phyloP scores from a whole-genome alignment of 306 rosid genomes.

The Fagus sylvatica region DNA sequence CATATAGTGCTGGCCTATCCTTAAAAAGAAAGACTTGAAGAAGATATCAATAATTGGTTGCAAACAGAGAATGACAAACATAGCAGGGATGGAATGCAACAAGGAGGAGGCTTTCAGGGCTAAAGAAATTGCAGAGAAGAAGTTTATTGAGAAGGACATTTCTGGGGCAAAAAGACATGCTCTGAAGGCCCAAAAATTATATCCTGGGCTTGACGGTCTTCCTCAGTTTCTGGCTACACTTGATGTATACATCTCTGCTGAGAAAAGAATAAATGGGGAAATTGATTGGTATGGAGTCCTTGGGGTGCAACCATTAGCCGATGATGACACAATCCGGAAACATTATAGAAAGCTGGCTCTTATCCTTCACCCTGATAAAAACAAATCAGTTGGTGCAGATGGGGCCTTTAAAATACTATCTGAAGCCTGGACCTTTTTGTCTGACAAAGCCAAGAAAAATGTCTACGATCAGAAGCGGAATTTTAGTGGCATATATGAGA shows the following conservation, averaged over 20 bases:
- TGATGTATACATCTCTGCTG: slow-evolving; percentile 63
- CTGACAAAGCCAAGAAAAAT: slow-evolving; percentile 49
- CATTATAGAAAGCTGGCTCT: slow-evolving; percentile 57
- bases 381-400: slow-evolving; percentile 74
- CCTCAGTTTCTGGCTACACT: slow-evolving; percentile 53
- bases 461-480: slow-evolving; percentile 43
- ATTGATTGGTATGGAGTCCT: slow-evolving; percentile 75
- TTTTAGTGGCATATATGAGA: slow-evolving; percentile 14
- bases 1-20: slow-evolving; percentile 13
- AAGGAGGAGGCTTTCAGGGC: slow-evolving; percentile 57
- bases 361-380: slow-evolving; percentile 72
- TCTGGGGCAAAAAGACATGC: slow-evolving; percentile 61
- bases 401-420: slow-evolving; percentile 71
- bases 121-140: slow-evolving; percentile 70
- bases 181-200: slow-evolving; percentile 55
- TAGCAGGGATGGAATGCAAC: slow-evolving; percentile 59
- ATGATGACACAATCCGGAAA: slow-evolving; percentile 59
- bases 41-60: slow-evolving; percentile 16
- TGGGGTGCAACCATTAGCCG: slow-evolving; percentile 57
- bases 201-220: slow-evolving; percentile 65
- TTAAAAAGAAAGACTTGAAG: slow-evolving; percentile 27
- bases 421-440: slow-evolving; percentile 66
- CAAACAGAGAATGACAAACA: slow-evolving; percentile 20
- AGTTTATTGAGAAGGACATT: slow-evolving; percentile 39
- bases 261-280: slow-evolving; percentile 49